Base-by-base conservation (phyloP, 2,329 filamentous ascomycete genomes). In the Phaeosphaeria sp. region DNA sequence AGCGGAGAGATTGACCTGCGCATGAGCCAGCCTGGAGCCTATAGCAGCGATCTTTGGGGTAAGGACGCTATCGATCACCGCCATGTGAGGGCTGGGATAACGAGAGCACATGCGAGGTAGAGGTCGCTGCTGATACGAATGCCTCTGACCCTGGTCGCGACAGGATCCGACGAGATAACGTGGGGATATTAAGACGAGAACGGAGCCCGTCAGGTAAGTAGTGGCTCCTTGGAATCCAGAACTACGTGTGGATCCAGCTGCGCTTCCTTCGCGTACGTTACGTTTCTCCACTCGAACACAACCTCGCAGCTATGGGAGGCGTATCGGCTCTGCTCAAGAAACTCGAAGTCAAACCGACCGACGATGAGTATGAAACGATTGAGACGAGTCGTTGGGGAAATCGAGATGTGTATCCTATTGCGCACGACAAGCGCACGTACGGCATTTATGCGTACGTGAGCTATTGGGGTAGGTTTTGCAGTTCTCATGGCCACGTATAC, bases 341-440 rank as follows among this genome's bases (percentile, higher is more conserved):
- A 18, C 52, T 64, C 42, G 58, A 62, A 47, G 61, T 62, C n/a
- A 59, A 52, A 48, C 61, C 58, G 17, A 62, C 52, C 15, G 58
- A 62, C 21, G 61, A 62, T 50, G 61, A 62, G 44, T 64, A 62
- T 39, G 59, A 64, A 20, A 42, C 55, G 6, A 62, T 62, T 23
- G 48, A 59, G 36, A 62, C 62, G 17, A 64, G 55, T 56, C 46
- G 56, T 23, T 64, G 62, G 62, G 59, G 62, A 9, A 64, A 65
- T 52, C 57, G 52, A 39, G 59, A 65, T 44, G 56, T 62, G 10
- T 65, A 63, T 54, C 62, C 59, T n/a, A 60, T 63, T 51, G 51
- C 59, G 2, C 55, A 60, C 44, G 56, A 60, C 36, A 62, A 65
- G 48, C 56, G 59, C 46, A 64, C 59, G 17, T 64, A 62, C 30